Base-by-base conservation (phyloP, 208 protist genomes). In the Leishmania gerbilli region DNA sequence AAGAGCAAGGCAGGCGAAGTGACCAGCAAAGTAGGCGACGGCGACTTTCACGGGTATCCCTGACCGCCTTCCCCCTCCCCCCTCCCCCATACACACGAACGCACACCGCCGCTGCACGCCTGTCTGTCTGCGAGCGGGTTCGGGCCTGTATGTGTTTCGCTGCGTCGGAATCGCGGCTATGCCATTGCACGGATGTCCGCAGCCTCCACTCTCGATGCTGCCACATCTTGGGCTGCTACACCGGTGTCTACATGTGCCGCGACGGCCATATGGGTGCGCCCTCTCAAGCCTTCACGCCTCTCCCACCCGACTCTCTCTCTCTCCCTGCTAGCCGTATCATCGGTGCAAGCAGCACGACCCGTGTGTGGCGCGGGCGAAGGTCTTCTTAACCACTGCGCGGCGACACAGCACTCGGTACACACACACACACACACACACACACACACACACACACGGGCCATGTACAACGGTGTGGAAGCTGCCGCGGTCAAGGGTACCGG, bases 391-490 rank as follows among this genome's bases (percentile, higher is more conserved):
- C 8, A 42, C 31, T 9, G 62, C 37, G 15, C 37, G 6, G 8
- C 13, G 19, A 34, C 37, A 71, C 5, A 45, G 6, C 2, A 76
- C 19, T n/a, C 0, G 21, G 67, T 24, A 27, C 1, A 11, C 13
- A 69, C 24, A 40, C 8, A n/a, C 11, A n/a, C 45, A 56, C 69
- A 42, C 40, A 42, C 2, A 24, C 0, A 9, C 42, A 24, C 1
- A 11, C 42, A 9, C 42, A 76, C 21, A 40, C 1, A 49, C 45
- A n/a, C 47, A 56, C 69, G 9, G 13, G 69, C 19, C 15, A 97
- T 96, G 94, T 96, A 96, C 86, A 96, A 96, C 77, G 90, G 90
- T n/a, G 75, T 97, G 17, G 90, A 89, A 68, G 79, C 92, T 13
- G 77, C 84, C 7, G 79, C 79, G 40, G 84, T 96, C 53, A 97